Percentiles rank a stretch among this genome's conserved stretches.
phyloP scores from a whole-genome alignment of 208 protist species.

The Acanthamoeba triangularis region DNA sequence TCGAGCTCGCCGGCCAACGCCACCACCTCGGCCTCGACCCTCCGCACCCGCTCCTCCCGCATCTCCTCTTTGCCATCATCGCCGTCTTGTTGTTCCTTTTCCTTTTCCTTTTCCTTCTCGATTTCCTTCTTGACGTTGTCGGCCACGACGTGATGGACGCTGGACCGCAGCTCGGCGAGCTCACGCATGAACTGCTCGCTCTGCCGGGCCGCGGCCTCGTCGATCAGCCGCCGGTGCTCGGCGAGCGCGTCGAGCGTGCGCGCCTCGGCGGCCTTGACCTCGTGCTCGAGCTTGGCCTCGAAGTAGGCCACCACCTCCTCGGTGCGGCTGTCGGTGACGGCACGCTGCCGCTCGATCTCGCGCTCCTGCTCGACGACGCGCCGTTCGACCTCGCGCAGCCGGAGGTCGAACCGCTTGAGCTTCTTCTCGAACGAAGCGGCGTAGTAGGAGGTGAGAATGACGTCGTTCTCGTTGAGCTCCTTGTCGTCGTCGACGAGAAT shows the following conservation, averaged over 20 bases:
- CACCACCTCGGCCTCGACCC: neutral
- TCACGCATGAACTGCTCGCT: neutral
- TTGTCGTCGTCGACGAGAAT: slow-evolving; percentile 21
- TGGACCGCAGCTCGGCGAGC: neutral
- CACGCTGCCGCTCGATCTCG: neutral
- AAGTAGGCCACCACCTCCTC: slow-evolving; percentile 50
- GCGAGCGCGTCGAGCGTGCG: neutral
- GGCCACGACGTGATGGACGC: neutral
- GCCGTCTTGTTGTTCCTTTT: neutral
- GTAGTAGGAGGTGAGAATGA: slow-evolving; percentile 52
- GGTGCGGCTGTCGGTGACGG: neutral
- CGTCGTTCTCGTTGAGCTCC: slow-evolving; percentile 31
- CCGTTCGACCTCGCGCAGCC: neutral
- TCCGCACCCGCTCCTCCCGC: neutral
- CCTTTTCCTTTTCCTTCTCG: neutral
- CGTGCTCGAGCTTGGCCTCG: slow-evolving; percentile 57
- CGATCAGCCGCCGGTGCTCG: slow-evolving; percentile 2
- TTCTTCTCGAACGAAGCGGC: slow-evolving; percentile 56
- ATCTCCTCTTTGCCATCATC: neutral
- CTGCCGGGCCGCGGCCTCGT: slow-evolving; percentile 1
- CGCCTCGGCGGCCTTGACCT: slow-evolving; percentile 1
- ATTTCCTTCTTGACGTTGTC: neutral
- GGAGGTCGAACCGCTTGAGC: slow-evolving; percentile 16
- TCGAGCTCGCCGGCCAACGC: neutral
- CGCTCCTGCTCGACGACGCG: slow-evolving; percentile 40